Conservation (phyloP, 768 basidiomycete species). For the Pleurotus pulmonarius region DNA sequence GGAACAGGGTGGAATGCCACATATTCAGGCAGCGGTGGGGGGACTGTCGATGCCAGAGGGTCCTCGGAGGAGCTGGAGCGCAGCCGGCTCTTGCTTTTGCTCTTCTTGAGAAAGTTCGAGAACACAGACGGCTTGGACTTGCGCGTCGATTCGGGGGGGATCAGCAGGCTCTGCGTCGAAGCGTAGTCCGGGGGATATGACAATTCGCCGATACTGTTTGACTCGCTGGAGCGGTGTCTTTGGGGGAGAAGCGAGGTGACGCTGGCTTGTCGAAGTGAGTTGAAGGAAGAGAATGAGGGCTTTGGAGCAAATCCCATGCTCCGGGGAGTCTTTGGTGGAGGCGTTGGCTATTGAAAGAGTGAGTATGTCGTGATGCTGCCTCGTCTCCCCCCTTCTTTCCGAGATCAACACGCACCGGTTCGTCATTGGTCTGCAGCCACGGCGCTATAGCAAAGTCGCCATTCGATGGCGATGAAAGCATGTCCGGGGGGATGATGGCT, state of each 20-base stretch:
- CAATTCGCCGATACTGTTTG: slow-evolving; percentile 26
- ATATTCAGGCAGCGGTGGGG: slow-evolving; percentile 23
- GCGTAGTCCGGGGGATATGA: slow-evolving; percentile 22
- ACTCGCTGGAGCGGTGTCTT: slow-evolving; percentile 31
- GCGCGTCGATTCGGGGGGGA: slow-evolving; percentile 28
- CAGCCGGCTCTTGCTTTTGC: slow-evolving; percentile 34
- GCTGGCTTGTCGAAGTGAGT: slow-evolving; percentile 27
- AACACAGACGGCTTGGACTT: slow-evolving; percentile 50
- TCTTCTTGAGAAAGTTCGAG: slow-evolving; percentile 35
- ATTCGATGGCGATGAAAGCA: slow-evolving; percentile 4
- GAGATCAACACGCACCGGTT: slow-evolving; percentile 12
- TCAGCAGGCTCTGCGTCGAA: slow-evolving; percentile 19
- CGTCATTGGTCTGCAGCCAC: slow-evolving; percentile 3
- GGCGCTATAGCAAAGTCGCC: slow-evolving; percentile 5
- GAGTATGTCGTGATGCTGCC: slow-evolving; percentile 18
- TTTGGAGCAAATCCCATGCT: slow-evolving; percentile 36
- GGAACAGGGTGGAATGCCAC: slow-evolving; percentile 18
- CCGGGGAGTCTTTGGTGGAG: slow-evolving; percentile 30
- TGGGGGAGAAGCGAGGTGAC: slow-evolving; percentile 22
- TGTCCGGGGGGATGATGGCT: slow-evolving; percentile 7
- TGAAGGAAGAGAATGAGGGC: slow-evolving; percentile 38
- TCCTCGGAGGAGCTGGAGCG: slow-evolving; percentile 28
- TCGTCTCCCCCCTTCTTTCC: background rate
- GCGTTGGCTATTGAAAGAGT: slow-evolving; percentile 33
- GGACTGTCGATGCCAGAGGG: slow-evolving; percentile 21